Evolutionary conservation across 1,284 basidiomycete species (phyloP), one percentile per base, ranked within the genome.

Genomic region (Leucoagaricus sp.): DNA sequence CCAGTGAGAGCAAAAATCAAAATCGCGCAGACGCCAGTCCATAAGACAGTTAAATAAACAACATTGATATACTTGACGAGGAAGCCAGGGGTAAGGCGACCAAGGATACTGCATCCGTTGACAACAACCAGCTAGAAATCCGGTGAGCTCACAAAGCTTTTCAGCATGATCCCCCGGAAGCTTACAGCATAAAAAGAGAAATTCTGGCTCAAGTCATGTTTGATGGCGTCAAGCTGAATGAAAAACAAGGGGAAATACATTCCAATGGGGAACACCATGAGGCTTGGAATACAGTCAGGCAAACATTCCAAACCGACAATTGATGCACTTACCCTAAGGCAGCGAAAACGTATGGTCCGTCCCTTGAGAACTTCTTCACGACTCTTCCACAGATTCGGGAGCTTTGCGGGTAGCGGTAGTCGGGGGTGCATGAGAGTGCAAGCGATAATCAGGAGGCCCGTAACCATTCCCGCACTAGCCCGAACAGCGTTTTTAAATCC

Each of bases 111-210:
- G 9, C 74, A 71, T 0, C 73, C 76, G 53, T 82, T 82, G 29
- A 81, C 64, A 52, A 81, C 75, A 0, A 74, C 64, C 13, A 75
- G 58, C 75, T 77, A 17, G 3, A 33, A 19, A 5, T 25, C 21
- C 33, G 26, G 13, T 19, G 10, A 41, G 41, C 34, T 26, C 17
- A 28, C n/a, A 4, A 17, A 21, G 50, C 10, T 29, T 44, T 15
- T 26, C 17, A 9, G n/a, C n/a, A 34, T 10, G n/a, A n/a, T n/a
- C n/a, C n/a, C n/a, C n/a, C n/a, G n/a, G 17, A 17, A 29, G 68
- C 76, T 28, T 61, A 82, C 80, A n/a, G 72, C 68, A 61, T 83
- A 82, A 55, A 79, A 81, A 7, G 79, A 72, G n/a, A 81, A 65
- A 2, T 65, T 67, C 12, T 65, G 57, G 59, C 70, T 64, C 29